Evolutionary conservation across 2,329 filamentous ascomycete species (phyloP).

Genomic region (Microcyclosporella mali): DNA sequence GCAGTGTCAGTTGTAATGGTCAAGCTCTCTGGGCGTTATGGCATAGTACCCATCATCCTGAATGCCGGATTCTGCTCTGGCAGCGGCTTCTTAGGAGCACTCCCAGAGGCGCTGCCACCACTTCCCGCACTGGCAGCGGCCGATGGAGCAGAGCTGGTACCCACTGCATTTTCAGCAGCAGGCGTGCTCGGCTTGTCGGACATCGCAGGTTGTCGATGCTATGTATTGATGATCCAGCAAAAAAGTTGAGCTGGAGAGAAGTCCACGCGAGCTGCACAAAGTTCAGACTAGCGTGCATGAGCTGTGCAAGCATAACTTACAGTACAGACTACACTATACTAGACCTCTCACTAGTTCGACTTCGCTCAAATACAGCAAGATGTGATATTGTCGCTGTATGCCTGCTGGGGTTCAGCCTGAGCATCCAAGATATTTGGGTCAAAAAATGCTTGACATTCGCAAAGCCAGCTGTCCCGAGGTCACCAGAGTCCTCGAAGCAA

Average conservation of each 20-base stretch:
- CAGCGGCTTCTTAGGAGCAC: slow-evolving; percentile 10
- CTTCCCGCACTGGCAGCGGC: slow-evolving; percentile 1
- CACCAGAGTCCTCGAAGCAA: too few relatives aligned
- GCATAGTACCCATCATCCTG: slow-evolving; percentile 58
- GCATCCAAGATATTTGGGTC: too few relatives aligned
- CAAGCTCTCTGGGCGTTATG: neutral
- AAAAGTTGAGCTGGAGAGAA: neutral
- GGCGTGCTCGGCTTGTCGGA: slow-evolving; percentile 18
- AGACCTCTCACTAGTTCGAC: too few relatives aligned
- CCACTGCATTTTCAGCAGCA: slow-evolving; percentile 15
- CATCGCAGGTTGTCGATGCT: slow-evolving; percentile 6
- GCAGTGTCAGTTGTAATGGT: slow-evolving; percentile 10
- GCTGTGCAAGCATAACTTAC: too few relatives aligned
- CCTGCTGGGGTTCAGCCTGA: too few relatives aligned
- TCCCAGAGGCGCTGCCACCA: slow-evolving; percentile 1
- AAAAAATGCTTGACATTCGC: too few relatives aligned
- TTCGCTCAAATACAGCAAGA: too few relatives aligned
- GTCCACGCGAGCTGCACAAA: too few relatives aligned
- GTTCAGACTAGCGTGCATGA: too few relatives aligned
- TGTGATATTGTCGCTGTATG: too few relatives aligned
- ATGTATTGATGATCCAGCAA: neutral
- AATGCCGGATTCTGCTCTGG: slow-evolving; percentile 63
- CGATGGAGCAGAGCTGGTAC: slow-evolving; percentile 7
- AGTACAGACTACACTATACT: too few relatives aligned
- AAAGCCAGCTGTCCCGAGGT: too few relatives aligned